Percentiles rank a stretch among this genome's conserved stretches.
These are phyloP conservation scores for Xylariaceae sp. DNA, from an alignment of 2,329 filamentous ascomycete genomes.

Conservation along the genomic window DNA sequence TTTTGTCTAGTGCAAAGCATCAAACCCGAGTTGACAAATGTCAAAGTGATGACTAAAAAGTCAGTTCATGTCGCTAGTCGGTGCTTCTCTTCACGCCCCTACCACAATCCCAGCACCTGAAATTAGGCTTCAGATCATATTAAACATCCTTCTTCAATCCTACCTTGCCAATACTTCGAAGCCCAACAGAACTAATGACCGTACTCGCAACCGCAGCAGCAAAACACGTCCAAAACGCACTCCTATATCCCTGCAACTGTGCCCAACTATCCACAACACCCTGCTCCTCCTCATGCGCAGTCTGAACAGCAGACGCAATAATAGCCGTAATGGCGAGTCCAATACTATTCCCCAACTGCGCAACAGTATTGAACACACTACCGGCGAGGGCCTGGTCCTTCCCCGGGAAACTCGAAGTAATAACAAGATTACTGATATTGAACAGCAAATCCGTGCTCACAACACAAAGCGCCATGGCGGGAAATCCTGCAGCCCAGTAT, in stretches of 20 bases:
- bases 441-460: constrained; percentile 48
- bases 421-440: constrained; percentile 51
- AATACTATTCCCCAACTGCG: constrained; percentile 46
- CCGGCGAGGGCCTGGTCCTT: constrained; percentile 56
- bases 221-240: neutral
- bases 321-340: constrained; percentile 5
- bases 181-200: neutral
- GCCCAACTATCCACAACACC: neutral
- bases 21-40: too few species aligned
- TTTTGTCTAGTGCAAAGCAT: too few species aligned
- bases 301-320: constrained; percentile 3
- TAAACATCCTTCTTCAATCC: constrained; percentile 3
- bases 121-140: too few species aligned
- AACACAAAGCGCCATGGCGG: constrained; percentile 27
- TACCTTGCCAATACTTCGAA: constrained; percentile 3
- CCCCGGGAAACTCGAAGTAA: constrained; percentile 52
- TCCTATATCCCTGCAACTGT: neutral
- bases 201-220: neutral
- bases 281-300: neutral
- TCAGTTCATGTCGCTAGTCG: too few species aligned
- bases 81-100: too few species aligned
- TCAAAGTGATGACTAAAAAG: too few species aligned
- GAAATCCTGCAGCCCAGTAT: constrained; percentile 41
- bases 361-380: constrained; percentile 57
- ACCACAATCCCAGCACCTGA: too few species aligned